Conservation (phyloP, 1,284 basidiomycete genomes). For the Trametes hirsuta region DNA sequence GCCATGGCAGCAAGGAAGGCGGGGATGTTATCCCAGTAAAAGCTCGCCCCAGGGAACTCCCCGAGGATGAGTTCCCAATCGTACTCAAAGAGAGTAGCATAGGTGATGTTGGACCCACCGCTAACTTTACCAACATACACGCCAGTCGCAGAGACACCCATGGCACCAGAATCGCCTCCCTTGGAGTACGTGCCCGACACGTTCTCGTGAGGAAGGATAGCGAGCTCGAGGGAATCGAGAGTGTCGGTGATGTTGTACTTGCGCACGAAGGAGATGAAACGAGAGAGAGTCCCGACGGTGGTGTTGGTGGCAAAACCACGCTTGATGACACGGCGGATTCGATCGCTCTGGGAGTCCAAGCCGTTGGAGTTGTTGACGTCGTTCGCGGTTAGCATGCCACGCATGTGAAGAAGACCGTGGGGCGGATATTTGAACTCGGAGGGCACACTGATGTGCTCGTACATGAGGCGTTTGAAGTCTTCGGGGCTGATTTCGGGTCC, state of each 20-base stretch:
- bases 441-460: conserved; percentile 5
- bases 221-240: conserved; percentile 27
- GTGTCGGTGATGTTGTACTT: conserved; percentile 1
- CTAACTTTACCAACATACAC: conserved; percentile 38
- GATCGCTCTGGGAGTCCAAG: conserved; percentile 22
- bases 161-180: conserved; percentile 32
- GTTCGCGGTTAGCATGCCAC: conserved; percentile 36
- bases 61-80: conserved; percentile 34
- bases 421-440: conserved; percentile 40
- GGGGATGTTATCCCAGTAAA: conserved; percentile 28
- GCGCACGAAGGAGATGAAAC: background rate
- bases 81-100: conserved; percentile 37
- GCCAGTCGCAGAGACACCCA: conserved; percentile 27
- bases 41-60: conserved; percentile 36
- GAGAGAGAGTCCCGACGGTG: conserved; percentile 3
- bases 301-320: conserved; percentile 10
- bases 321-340: conserved; percentile 31
- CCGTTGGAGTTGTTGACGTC: conserved; percentile 34
- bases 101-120: conserved; percentile 38
- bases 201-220: conserved; percentile 35
- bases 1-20: background rate
- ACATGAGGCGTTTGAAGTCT: conserved; percentile 25
- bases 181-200: conserved; percentile 38
- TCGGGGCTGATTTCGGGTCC: conserved; percentile 29
- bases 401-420: conserved; percentile 33